Evolutionary conservation across 331 rosid genomes (phyloP), one percentile per base, ranked within the genome.

Genomic region (Cydonia oblonga): DNA sequence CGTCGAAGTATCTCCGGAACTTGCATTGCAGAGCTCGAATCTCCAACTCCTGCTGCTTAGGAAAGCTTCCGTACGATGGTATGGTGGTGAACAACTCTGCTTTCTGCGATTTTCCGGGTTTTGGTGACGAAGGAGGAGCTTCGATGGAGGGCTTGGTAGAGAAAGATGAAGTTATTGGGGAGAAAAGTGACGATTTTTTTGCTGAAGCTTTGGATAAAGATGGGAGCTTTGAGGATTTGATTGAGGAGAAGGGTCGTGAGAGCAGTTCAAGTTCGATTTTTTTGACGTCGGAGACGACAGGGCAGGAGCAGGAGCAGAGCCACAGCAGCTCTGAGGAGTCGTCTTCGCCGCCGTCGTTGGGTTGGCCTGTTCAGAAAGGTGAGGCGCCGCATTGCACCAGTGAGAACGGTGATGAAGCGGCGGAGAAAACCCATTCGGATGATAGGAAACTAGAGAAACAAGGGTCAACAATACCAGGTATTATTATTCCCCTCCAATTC

Each of bases 261-360:
- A 95, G 99, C 72, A 86, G 87, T 79, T 87, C 89, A 6, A 88
- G 96, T 81, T 90, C 92, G 53, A 90, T 84, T 70, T 84, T 88
- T 75, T 70, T 88, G 71, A 77, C 90, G 20, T 88, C 97, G 19
- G 96, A 88, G 84, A 86, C 92, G 63, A 81, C 84, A 25, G 93
- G 85, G 63, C 85, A 81, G 62, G 96, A 90, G 77, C 96, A 90
- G 77, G 96, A 88, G 53, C 96, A 79, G 56, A 89, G 96, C 81
- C 89, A 73, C 35, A 84, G 96, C 70, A 86, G 91, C 81, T 85
- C 96, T 24, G 97, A 86, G 49, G 89, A 75, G 25, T 84, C 93
- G 7, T 90, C 93, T 71, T 84, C 93, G 25, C 56, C 90, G 11
- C 82, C 91, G 73, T 85, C 90, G 52, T 46, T 86, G 79, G 82